Conservation (phyloP, 345 rosid genomes). For the Carallia brachiata region DNA sequence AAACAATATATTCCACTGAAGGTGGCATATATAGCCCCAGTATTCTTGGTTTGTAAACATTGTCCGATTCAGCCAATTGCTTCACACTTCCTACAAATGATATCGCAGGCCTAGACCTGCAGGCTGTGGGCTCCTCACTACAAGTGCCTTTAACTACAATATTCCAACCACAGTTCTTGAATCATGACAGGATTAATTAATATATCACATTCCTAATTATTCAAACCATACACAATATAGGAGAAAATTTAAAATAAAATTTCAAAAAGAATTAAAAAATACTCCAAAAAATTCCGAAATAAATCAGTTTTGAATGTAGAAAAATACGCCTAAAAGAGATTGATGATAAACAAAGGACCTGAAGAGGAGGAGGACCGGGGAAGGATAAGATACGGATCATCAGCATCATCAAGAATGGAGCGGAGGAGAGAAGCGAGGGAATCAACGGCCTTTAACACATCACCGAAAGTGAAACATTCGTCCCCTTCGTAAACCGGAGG, state of each 20-base stretch:
- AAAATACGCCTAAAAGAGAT: background rate
- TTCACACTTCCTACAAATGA: constrained; percentile 6
- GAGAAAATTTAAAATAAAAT: no score
- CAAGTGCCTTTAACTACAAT: constrained; percentile 4
- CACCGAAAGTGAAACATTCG: constrained; percentile 54
- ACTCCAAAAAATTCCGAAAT: no score
- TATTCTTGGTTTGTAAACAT: constrained; percentile 49
- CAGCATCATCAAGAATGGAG: constrained; percentile 39
- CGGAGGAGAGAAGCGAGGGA: constrained; percentile 54
- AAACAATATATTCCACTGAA: constrained; percentile 73
- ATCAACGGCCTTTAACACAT: constrained; percentile 50
- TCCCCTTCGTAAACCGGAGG: constrained; percentile 63
- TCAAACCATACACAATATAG: background rate
- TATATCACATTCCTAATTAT: no score
- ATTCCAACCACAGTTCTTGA: background rate
- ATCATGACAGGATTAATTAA: background rate
- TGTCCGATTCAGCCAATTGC: constrained; percentile 15
- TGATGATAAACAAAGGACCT: constrained; percentile 26
- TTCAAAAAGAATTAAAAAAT: no score
- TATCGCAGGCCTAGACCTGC: background rate
- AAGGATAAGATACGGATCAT: constrained; percentile 41
- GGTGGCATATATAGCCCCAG: constrained; percentile 71
- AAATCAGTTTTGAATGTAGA: no score
- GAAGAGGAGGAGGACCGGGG: constrained; percentile 17
- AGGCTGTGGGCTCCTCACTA: background rate